Evolutionary conservation across 2,329 filamentous ascomycete genomes (phyloP), one percentile per base, ranked within the genome.

Genomic region (Mycocentrospora acerina): DNA sequence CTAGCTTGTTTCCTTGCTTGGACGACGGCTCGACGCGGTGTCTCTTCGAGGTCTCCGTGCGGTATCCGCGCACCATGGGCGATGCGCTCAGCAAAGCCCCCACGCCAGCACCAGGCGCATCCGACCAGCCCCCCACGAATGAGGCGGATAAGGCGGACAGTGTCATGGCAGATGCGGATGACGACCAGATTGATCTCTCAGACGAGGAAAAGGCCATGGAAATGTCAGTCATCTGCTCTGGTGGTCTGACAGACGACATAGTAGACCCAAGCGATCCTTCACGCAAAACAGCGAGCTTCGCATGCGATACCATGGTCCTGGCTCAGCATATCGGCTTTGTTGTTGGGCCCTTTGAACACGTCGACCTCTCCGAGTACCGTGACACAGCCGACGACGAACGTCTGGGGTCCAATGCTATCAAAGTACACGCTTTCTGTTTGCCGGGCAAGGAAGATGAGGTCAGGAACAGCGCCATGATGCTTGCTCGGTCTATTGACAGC

Each of bases 271-370:
- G 79, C 17, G 87, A 97, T 54, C 77, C 87, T 37, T 82, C 81
- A 16, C 90, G 89, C 62, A 96, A 95, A 68, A 90, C 88, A 2
- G 87, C 93, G 62, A 88, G 85, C 0, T 98, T 97, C 61, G 81
- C 83, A 38, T 85, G 87, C 44, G 57, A 57, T 37, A 50, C 79
- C 80, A 43, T 82, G 34, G 81, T 93, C 7, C 83, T 90, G 1
- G 85, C 91, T 2, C 86, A 90, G 46, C 91, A 97, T 62, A 83
- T 98, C 48, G 91, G 90, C 4, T 95, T 98, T 65, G 88, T 90
- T 2, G 81, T 97, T 39, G 93, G 94, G 0, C 93, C 94, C 0
- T 98, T 98, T 62, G 90, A 97, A 66, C 86, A 91, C 53, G 84
- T 97, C 36, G 88, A 96, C 60, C 75, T 98, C 4, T 86, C 88